Base-by-base conservation (phyloP, 108 stramenopile species). In the Nitzschia sp. region DNA sequence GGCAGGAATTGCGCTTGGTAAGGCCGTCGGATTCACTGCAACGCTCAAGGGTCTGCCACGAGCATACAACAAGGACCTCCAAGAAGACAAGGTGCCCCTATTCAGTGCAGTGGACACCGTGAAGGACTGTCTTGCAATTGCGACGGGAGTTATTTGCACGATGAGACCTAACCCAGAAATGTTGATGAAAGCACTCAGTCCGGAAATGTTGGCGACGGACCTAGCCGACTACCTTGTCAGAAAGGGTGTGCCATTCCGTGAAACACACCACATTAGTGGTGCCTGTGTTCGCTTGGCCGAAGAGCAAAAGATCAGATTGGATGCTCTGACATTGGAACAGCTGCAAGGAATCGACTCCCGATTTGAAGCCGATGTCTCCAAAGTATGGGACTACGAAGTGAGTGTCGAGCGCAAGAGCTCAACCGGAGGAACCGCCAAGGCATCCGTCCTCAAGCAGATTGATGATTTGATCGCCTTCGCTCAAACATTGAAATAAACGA, bases 51-150 rank as follows among this genome's bases (percentile, higher is more conserved):
- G 98, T 23, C 81, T 98, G 55, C 99, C 98, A 8, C 85, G 97
- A 29, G 96, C 99, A 19, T 99, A 99, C 94, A 99, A 99, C 83
- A 99, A 99, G 81, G 99, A 99, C 77, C 84, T 99, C 48, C 99
- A 99, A 80, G 99, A 99, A 83, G 99, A 99, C 70, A 99, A 99
- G 83, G 92, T 97, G 36, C 90, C 95, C 26, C 84, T 98, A 50
- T 99, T 99, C 75, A 93, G 95, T 66, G 84, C 93, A 1, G 94
- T 97, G 11, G 91, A 94, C 55, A 97, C 96, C 17, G 90, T 98
- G 45, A 88, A 89, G 77, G 98, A 96, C 81, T 96, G 95, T 69
- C 73, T 99, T 45, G 95, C 92, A 25, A 98, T 99, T 77, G 89
- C 96, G 30, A 96, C 95, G 13, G 98, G 98, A 25, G 97, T 99